Evolutionary conservation across 306 rosid genomes (phyloP), one percentile per base, ranked within the genome.

Genomic region (Prunus kanzakura): DNA sequence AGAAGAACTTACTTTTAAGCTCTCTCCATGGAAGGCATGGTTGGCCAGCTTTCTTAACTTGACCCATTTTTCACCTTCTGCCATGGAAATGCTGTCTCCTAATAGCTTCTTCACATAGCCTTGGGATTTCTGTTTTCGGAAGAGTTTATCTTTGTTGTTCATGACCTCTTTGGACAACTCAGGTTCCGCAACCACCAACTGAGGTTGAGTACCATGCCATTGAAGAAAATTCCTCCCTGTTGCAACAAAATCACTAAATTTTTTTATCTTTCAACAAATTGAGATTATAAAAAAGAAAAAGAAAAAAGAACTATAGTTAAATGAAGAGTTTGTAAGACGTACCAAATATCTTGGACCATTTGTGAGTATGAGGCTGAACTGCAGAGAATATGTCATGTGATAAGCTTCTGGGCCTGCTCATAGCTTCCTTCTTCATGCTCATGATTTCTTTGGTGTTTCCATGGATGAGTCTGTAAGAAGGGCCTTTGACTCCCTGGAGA

Each of bases 1-100:
- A 4, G 4, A 43, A 20, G 67, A 60, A 41, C 25, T 76, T 76
- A 76, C 73, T 15, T 76, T 76, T 32, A 76, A 67, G 71, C 72
- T 76, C 27, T 65, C 73, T 14, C 25, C 79, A 66, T 65, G 57
- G 61, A 55, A 55, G 25, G 61, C 61, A n/a, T 55, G 61, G 61
- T n/a, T 55, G 25, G 61, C 61, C 23, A 54, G 16, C 57, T 66
- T 76, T 20, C 79, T 45, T 51, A 76, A 29, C n/a, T 76, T 76
- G 16, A 46, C 45, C 80, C 80, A 76, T 56, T 76, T 76, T 56
- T 43, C 73, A 56, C 80, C 80, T 67, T 43, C 32, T 11, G 73
- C 5, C 23, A 55, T 6, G 6, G 56, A 14, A 15, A 55, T 7
- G 11, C 25, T 10, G 25, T 55, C 25, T n/a, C 61, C 61, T n/a